Base-by-base conservation (phyloP, 257 asterid genomes). In the Ilex asprella region DNA sequence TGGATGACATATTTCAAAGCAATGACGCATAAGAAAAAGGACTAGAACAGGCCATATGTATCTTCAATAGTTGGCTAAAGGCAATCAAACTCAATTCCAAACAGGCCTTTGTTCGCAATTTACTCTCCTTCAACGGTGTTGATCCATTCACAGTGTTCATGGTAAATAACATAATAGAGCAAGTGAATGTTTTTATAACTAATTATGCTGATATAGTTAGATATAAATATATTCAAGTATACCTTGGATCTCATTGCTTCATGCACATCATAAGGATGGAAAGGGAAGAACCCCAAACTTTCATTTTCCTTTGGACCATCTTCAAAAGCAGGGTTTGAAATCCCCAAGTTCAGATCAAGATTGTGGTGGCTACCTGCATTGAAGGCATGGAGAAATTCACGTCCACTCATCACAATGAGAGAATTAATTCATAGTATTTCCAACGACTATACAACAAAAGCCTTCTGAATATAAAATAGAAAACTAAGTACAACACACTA, bases 281-380 rank as follows among this genome's bases (percentile, higher is more conserved):
- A 76, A 14, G 68, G 78, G 56, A 74, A 62, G 14, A 21, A 35
- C 59, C 73, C 70, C n/a, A 55, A 60, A 66, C 78, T 75, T 60
- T 67, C 85, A 56, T 58, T 71, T 62, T 78, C 82, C 67, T 81
- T 78, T 1, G 65, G 67, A 53, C 30, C 57, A 21, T 53, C 57
- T 53, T 27, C 30, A 53, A 53, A 16, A 58, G 78, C 76, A 54
- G 86, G 64, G 65, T 68, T 77, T 7, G 89, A 76, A 30, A 88
- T 85, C 64, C 92, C 92, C 76, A 88, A 77, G 75, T 82, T 88
- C 66, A 88, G 66, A 75, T 88, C 89, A 32, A 85, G 91, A 73
- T 77, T 80, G 39, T 81, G 72, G 30, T 62, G 67, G 70, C 67
- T 51, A 59, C 72, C 89, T 82, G 85, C 68, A 58, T 31, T 32